Base-by-base conservation (phyloP, 169 alveolate genomes). In the Eimeria tenella region DNA sequence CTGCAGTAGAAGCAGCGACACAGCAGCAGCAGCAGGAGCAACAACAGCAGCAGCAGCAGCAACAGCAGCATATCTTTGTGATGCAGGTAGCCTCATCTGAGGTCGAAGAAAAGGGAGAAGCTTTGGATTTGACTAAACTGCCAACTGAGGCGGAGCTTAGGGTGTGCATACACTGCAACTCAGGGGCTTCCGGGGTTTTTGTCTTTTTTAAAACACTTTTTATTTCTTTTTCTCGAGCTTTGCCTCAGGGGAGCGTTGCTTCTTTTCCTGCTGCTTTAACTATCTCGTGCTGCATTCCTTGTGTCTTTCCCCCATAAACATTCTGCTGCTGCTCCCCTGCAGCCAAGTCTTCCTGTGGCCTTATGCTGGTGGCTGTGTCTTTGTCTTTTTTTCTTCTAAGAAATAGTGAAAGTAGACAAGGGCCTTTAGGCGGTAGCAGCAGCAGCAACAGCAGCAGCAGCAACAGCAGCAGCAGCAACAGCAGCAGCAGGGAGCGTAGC, bases 401-500 rank as follows among this genome's bases (percentile, higher is more conserved):
- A 9, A 68, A 4, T n/a, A 68, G 79, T n/a, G 3, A 68, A 9
- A 68, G 3, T n/a, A 68, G 25, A 5, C 0, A 42, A 31, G 42
- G 2, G 42, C 2, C 42, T 31, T 31, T 31, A 31, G 42, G 42
- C 42, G 42, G 42, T n/a, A 68, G 79, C 79, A 17, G 62, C 86
- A 42, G 86, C 86, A 75, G 86, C 65, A 42, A 5, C 60, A 19
- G 86, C 6, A 74, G 86, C 86, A 8, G 86, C 86, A 74, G 60
- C 86, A 74, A 17, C 63, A 74, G 88, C 88, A 79, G 71, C 88
- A 23, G 79, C 79, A 68, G 79, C 42, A 68, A 3, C 79, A n/a
- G 79, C 79, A 23, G 42, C 79, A n/a, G 70, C 70, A 60, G 70
- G 70, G 19, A 0, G 77, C 31, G 52, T 68, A 9, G 10, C 15